Conservation (phyloP, 257 asterid genomes). For the Rhazya stricta region DNA sequence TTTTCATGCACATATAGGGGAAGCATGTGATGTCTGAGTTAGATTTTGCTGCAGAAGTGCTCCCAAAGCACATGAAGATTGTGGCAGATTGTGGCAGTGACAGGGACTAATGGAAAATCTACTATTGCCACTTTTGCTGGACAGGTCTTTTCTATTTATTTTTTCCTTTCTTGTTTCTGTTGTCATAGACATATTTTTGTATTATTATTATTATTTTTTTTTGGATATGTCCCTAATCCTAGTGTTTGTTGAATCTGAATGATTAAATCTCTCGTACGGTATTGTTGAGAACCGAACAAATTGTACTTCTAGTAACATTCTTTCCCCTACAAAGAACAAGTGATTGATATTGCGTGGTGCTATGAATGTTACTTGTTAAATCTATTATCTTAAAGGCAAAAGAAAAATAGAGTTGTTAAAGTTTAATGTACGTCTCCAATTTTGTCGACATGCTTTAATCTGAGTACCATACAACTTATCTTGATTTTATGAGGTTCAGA, state of each 20-base stretch:
- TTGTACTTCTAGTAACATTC: no score
- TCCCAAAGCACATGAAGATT: conserved; percentile 27
- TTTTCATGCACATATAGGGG: conserved; percentile 20
- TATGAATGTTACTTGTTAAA: no score
- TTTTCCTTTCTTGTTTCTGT: not conserved
- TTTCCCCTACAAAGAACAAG: no score
- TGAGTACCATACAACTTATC: no score
- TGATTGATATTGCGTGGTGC: no score
- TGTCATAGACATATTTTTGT: not conserved
- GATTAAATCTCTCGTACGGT: no score
- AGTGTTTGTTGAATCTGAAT: not conserved
- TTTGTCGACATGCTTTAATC: no score
- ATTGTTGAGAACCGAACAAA: no score
- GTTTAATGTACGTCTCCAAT: no score
- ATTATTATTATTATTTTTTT: not conserved
- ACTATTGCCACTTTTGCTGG: conserved; percentile 37
- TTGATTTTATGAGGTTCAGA: no score
- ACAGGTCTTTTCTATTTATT: conserved; percentile 23
- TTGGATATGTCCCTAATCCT: not conserved
- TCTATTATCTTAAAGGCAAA: no score
- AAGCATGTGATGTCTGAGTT: conserved; percentile 35
- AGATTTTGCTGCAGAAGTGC: conserved; percentile 38
- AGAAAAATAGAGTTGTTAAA: no score
- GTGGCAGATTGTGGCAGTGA: conserved; percentile 37
- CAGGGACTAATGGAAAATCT: conserved; percentile 48